A percentile compares a stretch with the other conserved stretches of the same genome.
These are phyloP conservation scores for Blastocystis sp. DNA, from an alignment of 352 stramenopile species.

Conservation along the genomic window DNA sequence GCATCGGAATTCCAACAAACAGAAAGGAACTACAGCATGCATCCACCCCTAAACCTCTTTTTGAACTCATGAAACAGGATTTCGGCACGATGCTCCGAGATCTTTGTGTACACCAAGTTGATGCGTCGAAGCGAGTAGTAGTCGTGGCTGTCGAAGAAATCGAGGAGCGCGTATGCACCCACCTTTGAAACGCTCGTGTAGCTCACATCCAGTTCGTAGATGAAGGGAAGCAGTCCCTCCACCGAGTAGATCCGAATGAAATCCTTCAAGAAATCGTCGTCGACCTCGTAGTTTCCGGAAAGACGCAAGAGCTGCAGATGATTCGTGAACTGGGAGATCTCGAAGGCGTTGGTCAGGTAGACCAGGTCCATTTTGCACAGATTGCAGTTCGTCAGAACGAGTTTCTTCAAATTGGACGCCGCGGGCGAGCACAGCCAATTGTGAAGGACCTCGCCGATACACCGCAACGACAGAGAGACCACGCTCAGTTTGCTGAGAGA, in stretches of 20 bases:
- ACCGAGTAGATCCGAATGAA: slow-evolving; percentile 55
- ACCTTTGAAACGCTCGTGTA: slow-evolving; percentile 60
- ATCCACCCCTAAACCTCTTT: slow-evolving; percentile 39
- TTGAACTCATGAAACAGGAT: slow-evolving; percentile 66
- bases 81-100: slow-evolving; percentile 40
- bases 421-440: slow-evolving; percentile 55
- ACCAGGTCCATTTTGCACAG: slow-evolving; percentile 28
- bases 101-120: slow-evolving; percentile 64
- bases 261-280: slow-evolving; percentile 34
- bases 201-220: slow-evolving; percentile 56
- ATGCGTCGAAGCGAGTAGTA: slow-evolving; percentile 46
- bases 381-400: slow-evolving; percentile 53
- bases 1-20: not conserved
- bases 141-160: slow-evolving; percentile 37
- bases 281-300: slow-evolving; percentile 57
- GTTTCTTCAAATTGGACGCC: slow-evolving; percentile 10
- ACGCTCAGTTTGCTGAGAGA: slow-evolving; percentile 19
- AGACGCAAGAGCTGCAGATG: slow-evolving; percentile 36
- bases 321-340: slow-evolving; percentile 29
- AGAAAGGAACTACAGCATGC: slow-evolving; percentile 39
- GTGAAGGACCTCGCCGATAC: slow-evolving; percentile 11
- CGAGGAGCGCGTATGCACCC: slow-evolving; percentile 37
- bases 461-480: slow-evolving; percentile 35
- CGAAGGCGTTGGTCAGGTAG: slow-evolving; percentile 47
- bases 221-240: slow-evolving; percentile 16